Evolutionary conservation across 495 filamentous ascomycete genomes (phyloP).

Genomic region (Apodospora peruviana): DNA sequence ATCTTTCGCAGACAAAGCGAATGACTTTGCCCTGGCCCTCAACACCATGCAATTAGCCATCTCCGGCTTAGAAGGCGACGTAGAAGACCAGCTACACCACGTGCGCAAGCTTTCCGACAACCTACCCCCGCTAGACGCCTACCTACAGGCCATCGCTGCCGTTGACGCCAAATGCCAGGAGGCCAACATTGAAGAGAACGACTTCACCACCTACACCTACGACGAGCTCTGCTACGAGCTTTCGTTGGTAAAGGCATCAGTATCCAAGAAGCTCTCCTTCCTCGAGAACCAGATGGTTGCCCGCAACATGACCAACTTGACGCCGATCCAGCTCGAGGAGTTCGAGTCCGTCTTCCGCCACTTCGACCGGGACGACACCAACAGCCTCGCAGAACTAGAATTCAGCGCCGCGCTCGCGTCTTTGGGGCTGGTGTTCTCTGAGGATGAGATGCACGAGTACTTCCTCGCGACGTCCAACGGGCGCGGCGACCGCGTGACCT

Average conservation of each 20-base stretch:
- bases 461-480: slow-evolving; percentile 75
- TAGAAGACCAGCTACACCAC: slow-evolving; percentile 87
- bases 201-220: slow-evolving; percentile 96
- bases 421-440: slow-evolving; percentile 88
- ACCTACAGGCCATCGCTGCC: slow-evolving; percentile 73
- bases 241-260: slow-evolving; percentile 79
- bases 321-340: slow-evolving; percentile 95
- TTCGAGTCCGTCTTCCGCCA: slow-evolving; percentile 97
- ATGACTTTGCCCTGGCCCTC: slow-evolving; percentile 90
- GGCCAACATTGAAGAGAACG: slow-evolving; percentile 98
- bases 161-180: slow-evolving; percentile 86
- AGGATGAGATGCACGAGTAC: slow-evolving; percentile 92
- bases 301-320: slow-evolving; percentile 96
- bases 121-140: slow-evolving; percentile 80
- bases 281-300: slow-evolving; percentile 95
- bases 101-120: slow-evolving; percentile 74
- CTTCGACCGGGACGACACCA: slow-evolving; percentile 90
- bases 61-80: slow-evolving; percentile 88
- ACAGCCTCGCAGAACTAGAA: slow-evolving; percentile 87
- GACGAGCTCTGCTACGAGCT: slow-evolving; percentile 95
- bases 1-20: slow-evolving; percentile 91
- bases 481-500: slow-evolving; percentile 69
- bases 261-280: slow-evolving; percentile 92
- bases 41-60: slow-evolving; percentile 91
- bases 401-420: slow-evolving; percentile 93